Conservation (phyloP, 345 rosid genomes). For the Euclidium syriacum region DNA sequence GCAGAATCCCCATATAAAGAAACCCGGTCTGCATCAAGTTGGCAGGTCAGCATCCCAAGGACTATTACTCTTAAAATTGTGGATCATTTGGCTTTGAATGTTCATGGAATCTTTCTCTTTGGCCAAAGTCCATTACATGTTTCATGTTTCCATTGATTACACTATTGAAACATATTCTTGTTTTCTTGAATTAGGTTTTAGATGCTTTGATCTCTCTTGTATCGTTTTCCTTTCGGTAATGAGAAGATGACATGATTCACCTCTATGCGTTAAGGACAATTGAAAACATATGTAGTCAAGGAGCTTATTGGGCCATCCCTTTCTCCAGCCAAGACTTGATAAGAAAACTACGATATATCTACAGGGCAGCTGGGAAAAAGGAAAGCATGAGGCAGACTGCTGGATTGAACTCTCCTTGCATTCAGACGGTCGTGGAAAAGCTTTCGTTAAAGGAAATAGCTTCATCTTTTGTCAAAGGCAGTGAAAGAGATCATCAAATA, state of each 20-base stretch:
- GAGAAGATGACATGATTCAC: slow-evolving; percentile 94
- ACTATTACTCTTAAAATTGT: slow-evolving; percentile 1
- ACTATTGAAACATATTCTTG: slow-evolving; percentile 2
- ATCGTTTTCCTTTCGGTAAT: slow-evolving; percentile 85
- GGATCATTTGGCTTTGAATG: neutral
- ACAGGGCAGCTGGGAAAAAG: slow-evolving; percentile 81
- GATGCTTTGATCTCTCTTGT: slow-evolving; percentile 90
- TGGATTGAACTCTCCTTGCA: slow-evolving; percentile 80
- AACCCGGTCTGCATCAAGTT: slow-evolving; percentile 50
- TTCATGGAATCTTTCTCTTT: slow-evolving; percentile 1
- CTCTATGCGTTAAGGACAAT: slow-evolving; percentile 93
- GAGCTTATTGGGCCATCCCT: slow-evolving; percentile 79
- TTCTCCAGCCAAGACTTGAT: slow-evolving; percentile 89
- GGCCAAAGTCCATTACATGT: neutral
- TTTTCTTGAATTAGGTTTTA: slow-evolving; percentile 56
- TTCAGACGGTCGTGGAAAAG: slow-evolving; percentile 70
- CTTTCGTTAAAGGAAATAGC: slow-evolving; percentile 75
- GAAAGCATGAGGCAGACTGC: slow-evolving; percentile 96
- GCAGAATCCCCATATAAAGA: slow-evolving; percentile 86
- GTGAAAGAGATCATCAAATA: slow-evolving; percentile 88
- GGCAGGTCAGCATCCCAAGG: slow-evolving; percentile 78
- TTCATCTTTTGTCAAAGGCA: slow-evolving; percentile 74
- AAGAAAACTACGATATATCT: slow-evolving; percentile 77
- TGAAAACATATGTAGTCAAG: slow-evolving; percentile 96
- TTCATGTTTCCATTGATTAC: neutral